Conservation (phyloP, 306 rosid species). For the Quercus agrifolia region DNA sequence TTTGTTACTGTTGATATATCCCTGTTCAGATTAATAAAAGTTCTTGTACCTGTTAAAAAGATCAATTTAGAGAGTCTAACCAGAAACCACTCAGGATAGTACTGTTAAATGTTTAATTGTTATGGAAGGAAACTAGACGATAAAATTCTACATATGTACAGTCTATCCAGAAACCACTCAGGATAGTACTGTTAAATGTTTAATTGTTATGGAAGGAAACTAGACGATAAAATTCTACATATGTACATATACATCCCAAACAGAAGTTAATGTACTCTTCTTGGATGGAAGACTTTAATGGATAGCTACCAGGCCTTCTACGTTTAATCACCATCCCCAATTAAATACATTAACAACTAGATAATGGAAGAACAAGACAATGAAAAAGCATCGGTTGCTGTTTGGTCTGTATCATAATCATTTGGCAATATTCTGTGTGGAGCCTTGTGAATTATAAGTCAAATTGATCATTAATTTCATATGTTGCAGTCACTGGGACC, state of each 20-base stretch:
- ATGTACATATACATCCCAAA: too few relatives aligned
- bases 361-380: constrained; percentile 15
- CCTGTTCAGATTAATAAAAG: neutral
- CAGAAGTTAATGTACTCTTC: too few relatives aligned
- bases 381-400: constrained; percentile 14
- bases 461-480: constrained; percentile 9
- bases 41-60: neutral
- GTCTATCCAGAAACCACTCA: neutral
- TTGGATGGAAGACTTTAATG: neutral
- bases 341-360: constrained; percentile 5
- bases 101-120: neutral
- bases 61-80: neutral
- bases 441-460: constrained; percentile 11
- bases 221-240: neutral
- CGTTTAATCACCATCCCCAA: neutral
- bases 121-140: neutral
- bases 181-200: neutral
- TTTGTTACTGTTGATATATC: neutral
- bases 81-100: neutral
- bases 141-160: too few relatives aligned
- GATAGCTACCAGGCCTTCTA: neutral
- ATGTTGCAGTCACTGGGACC: constrained; percentile 79
- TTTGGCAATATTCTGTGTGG: neutral
- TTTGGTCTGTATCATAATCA: neutral
- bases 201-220: neutral